phyloP scores from a whole-genome alignment of 2,329 filamentous ascomycete genomes.

The Neofusicoccum umdonicola region DNA sequence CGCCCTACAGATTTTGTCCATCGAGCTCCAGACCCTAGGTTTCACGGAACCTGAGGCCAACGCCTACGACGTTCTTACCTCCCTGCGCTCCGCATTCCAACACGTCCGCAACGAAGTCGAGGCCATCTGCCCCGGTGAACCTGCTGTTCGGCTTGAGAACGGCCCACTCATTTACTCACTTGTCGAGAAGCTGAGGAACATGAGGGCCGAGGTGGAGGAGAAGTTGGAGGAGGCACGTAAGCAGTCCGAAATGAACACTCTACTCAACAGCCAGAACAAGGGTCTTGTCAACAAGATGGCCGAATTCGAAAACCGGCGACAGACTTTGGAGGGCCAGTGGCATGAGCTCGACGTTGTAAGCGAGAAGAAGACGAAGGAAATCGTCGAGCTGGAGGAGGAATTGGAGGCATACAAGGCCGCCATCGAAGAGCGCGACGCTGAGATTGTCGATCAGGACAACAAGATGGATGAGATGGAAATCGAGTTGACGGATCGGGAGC shows the following conservation, averaged over 20 bases:
- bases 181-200: conserved; percentile 35
- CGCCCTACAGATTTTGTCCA: conserved; percentile 41
- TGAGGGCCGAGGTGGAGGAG: conserved; percentile 30
- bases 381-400: conserved; percentile 37
- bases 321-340: conserved; percentile 37
- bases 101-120: conserved; percentile 41
- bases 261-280: conserved; percentile 38
- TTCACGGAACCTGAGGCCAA: conserved; percentile 35
- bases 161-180: conserved; percentile 41
- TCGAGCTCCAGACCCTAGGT: conserved; percentile 45
- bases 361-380: conserved; percentile 37
- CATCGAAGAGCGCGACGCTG: conserved; percentile 34
- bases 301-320: conserved; percentile 33
- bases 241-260: conserved; percentile 31
- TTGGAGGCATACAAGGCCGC: conserved; percentile 21
- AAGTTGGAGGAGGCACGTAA: conserved; percentile 34
- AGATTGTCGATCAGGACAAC: conserved; percentile 30
- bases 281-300: conserved; percentile 36
- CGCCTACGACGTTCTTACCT: conserved; percentile 34
- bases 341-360: conserved; percentile 36
- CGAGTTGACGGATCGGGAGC: conserved; percentile 35
- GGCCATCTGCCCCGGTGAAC: conserved; percentile 38
- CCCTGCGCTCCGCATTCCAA: conserved; percentile 43
- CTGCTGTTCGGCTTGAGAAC: conserved; percentile 38
- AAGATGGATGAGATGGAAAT: conserved; percentile 30